Base-by-base conservation (phyloP, 257 asterid species). In the Nicotiana sylvestris region DNA sequence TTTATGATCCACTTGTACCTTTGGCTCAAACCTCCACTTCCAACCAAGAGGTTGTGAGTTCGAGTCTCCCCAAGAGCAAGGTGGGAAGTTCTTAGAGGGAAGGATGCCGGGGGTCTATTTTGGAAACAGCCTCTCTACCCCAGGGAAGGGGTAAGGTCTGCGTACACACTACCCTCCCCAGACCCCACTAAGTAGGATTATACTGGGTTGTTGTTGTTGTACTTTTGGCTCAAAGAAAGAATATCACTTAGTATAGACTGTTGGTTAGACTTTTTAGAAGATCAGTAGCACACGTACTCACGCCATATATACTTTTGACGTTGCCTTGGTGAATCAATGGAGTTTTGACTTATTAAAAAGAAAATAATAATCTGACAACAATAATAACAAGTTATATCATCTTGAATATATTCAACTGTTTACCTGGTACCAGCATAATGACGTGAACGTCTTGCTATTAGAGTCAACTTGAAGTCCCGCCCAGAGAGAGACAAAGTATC, bases 341-440 rank as follows among this genome's bases (percentile, higher is more conserved):
- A 39, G 2, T 4, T 9, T 68, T 11, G 32, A 69, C 56, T 39
- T 39, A 4, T 39, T 1, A 69, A 12, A n/a, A 29, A 39, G n/a
- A n/a, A 8, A 61, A 61, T 21, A 61, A 61, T 21, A 25, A 61
- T 9, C 39, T 3, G 65, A 80, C 17, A 81, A 81, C 17, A 66
- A 56, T 17, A 81, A 56, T 9, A 58, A 66, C 7, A 81, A 29
- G 21, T 9, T 49, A 18, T 46, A 49, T 33, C 66, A 51, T 30
- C 33, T 18, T 81, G 21, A 70, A 53, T 57, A 58, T 21, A 39
- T 39, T 78, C 29, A 30, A 37, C 57, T 66, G 64, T 88, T 82
- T 76, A 95, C 98, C 99, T 92, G 86, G 98, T 95, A 66, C 99
- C 99, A 88, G 99, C 99, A 91, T 90, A 92, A 89, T 93, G 97